A percentile compares a stretch with the other conserved stretches of the same genome.
These are phyloP conservation scores for Physocladia obscura DNA, from an alignment of 192 early-diverging fungal genomes.

Conservation along the genomic window DNA sequence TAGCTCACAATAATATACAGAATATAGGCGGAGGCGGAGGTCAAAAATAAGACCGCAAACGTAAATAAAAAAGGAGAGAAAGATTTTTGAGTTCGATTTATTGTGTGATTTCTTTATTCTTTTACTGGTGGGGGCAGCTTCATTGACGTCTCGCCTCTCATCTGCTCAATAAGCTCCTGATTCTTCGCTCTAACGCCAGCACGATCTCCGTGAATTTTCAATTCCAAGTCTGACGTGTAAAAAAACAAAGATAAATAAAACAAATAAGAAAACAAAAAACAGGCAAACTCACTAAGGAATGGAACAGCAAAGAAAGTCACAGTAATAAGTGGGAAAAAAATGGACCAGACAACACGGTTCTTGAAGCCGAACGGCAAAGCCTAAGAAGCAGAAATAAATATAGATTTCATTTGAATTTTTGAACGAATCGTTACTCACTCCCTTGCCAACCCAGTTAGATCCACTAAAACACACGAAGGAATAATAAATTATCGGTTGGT, in stretches of 20 bases:
- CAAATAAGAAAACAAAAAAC: neutral
- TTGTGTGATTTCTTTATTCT: neutral
- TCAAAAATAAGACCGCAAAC: no score
- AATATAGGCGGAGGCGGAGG: no score
- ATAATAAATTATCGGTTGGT: no score
- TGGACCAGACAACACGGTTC: slow-evolving; percentile 25
- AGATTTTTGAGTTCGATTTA: no score
- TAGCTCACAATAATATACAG: no score
- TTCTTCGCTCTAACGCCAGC: neutral
- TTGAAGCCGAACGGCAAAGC: slow-evolving; percentile 27
- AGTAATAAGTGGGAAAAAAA: neutral
- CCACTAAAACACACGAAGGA: no score
- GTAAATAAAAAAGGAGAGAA: no score
- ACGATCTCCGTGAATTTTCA: neutral
- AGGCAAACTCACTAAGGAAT: slow-evolving; percentile 16
- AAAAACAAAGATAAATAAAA: neutral
- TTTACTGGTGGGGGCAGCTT: no score
- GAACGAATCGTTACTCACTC: slow-evolving; percentile 6
- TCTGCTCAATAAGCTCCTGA: slow-evolving; percentile 16
- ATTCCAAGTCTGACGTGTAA: slow-evolving; percentile 9
- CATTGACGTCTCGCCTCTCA: slow-evolving; percentile 12
- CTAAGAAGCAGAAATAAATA: neutral
- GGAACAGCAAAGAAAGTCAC: slow-evolving; percentile 15
- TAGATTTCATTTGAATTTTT: neutral
- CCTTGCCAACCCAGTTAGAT: slow-evolving; percentile 29